These are phyloP conservation scores for Aspergillus quadrilineatus DNA, from an alignment of 2,329 filamentous ascomycete genomes.

Conservation along the genomic window DNA sequence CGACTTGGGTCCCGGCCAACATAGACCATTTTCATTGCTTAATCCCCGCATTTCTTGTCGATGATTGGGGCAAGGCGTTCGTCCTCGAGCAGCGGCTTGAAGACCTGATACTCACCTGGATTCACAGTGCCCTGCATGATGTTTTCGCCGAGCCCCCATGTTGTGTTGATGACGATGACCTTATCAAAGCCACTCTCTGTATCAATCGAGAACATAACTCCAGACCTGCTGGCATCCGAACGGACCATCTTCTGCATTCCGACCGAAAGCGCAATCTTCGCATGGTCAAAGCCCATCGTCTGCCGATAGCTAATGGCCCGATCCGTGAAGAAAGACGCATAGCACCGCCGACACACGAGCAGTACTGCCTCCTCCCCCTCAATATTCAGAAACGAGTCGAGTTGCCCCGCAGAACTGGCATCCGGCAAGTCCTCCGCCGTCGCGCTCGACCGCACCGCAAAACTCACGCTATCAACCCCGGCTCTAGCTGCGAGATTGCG, in stretches of 20 bases:
- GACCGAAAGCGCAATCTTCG: conserved; percentile 23
- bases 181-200: conserved; percentile 43
- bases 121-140: conserved; percentile 41
- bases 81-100: conserved; percentile 36
- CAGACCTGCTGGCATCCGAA: conserved; percentile 36
- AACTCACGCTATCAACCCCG: conserved; percentile 25
- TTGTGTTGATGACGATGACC: conserved; percentile 41
- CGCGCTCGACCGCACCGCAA: conserved; percentile 42
- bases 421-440: conserved; percentile 43
- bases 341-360: conserved; percentile 38
- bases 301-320: conserved; percentile 39
- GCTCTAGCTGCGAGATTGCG: conserved; percentile 25
- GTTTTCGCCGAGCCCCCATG: conserved; percentile 43
- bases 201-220: conserved; percentile 45
- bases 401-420: conserved; percentile 42
- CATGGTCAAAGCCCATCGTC: conserved; percentile 23
- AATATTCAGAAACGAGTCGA: conserved; percentile 41
- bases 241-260: conserved; percentile 32
- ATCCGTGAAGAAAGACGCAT: conserved; percentile 42
- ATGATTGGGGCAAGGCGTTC: conserved; percentile 32
- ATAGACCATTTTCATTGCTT: conserved; percentile 35
- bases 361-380: conserved; percentile 31
- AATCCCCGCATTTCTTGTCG: conserved; percentile 38
- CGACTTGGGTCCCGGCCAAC: no score
- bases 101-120: conserved; percentile 43